Base-by-base conservation (phyloP, 306 rosid genomes). In the Cicer cuneatum region DNA sequence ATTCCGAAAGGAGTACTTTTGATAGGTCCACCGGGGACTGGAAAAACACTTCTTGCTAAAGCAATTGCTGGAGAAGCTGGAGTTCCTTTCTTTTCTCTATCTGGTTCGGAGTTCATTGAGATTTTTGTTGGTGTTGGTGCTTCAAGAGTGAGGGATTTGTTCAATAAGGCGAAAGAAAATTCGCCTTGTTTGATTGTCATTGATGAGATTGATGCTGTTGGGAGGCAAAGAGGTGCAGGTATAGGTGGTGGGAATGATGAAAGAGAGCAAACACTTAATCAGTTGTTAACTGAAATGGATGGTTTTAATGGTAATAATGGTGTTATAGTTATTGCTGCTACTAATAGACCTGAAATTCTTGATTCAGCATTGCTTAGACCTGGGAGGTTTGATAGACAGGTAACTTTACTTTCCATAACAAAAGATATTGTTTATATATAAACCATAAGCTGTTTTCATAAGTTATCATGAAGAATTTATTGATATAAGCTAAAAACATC, bases 11-110 rank as follows among this genome's bases (percentile, higher is more conserved):
- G 96, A 37, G 89, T 88, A 51, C 90, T 90, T 11, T 37, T 92
- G 38, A 78, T 84, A 14, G 93, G 97, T 45, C 92, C 93, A 14
- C 93, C 98, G 0, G 98, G 98, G 61, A 88, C 96, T 1, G 92
- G 93, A 43, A 92, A 92, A 85, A 92, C 96, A 43, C 48, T 90
- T 82, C 77, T 90, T 74, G 98, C 89, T 5, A 92, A 81, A 75
- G 98, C 96, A 54, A 92, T 90, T 53, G 93, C 96, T 18, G 96
- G 98, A 6, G 96, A 92, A 83, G 93, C 96, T n/a, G 93, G 89
- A 43, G 97, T 90, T 49, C 93, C 97, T 38, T 90, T 88, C 87
- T 87, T 92, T 52, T 92, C 96, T 9, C 77, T 90, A 4, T 90
- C 96, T 7, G 93, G 98, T 6, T 88, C 94, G 4, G 96, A 92